Evolutionary conservation across 495 filamentous ascomycete species (phyloP).

Genomic region (Aspergillus kassunensis): DNA sequence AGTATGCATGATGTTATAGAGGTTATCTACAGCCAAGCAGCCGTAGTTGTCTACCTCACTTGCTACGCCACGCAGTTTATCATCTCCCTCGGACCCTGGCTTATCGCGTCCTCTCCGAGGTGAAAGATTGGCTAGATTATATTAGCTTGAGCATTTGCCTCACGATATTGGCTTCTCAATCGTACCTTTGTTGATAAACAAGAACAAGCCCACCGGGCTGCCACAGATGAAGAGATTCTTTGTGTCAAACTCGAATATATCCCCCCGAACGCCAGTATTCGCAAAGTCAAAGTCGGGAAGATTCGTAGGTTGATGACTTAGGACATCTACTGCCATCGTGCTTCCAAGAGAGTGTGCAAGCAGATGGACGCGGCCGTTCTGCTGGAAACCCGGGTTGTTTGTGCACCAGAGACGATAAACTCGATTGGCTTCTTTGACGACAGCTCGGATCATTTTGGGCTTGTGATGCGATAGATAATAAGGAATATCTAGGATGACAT

Average conservation of each 20-base stretch:
- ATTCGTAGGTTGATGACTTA: slow-evolving; percentile 79
- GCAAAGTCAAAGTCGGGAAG: slow-evolving; percentile 54
- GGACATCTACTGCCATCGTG: slow-evolving; percentile 87
- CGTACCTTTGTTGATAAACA: slow-evolving; percentile 75
- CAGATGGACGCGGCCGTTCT: slow-evolving; percentile 80
- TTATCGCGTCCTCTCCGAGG: slow-evolving; percentile 75
- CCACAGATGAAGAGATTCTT: slow-evolving; percentile 84
- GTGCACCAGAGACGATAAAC: slow-evolving; percentile 89
- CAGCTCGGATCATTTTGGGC: slow-evolving; percentile 85
- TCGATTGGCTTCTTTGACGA: slow-evolving; percentile 88
- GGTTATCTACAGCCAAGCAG: slow-evolving; percentile 88
- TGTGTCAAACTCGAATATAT: slow-evolving; percentile 86
- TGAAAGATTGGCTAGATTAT: slow-evolving; percentile 55
- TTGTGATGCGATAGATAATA: slow-evolving; percentile 97
- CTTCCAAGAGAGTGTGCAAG: slow-evolving; percentile 92
- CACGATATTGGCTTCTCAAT: background rate
- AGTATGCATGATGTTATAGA: slow-evolving; percentile 86
- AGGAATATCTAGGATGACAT: slow-evolving; percentile 96
- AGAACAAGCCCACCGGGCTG: slow-evolving; percentile 91
- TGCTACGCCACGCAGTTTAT: slow-evolving; percentile 59
- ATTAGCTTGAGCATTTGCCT: slow-evolving; percentile 8
- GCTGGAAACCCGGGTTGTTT: slow-evolving; percentile 83
- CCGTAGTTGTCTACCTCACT: slow-evolving; percentile 77
- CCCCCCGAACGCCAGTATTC: slow-evolving; percentile 43
- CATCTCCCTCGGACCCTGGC: slow-evolving; percentile 64